Evolutionary conservation across 169 alveolate species (phyloP).

Genomic region (Babesia ovis): DNA sequence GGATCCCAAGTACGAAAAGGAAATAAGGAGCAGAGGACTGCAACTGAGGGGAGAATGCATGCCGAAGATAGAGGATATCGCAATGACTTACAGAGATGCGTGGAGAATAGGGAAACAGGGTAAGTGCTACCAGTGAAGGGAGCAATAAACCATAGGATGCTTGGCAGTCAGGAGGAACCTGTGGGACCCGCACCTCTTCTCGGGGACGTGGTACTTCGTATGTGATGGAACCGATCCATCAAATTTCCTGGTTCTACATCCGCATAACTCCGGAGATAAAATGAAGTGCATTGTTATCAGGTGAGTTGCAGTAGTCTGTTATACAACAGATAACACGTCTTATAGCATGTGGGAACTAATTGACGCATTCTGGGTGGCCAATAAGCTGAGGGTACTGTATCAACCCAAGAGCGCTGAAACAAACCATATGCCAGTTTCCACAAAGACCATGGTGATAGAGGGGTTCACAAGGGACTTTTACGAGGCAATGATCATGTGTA

Average conservation of each 20-base stretch:
- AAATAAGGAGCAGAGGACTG: conserved; percentile 30
- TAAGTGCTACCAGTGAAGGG: background rate
- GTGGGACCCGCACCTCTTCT: conserved; percentile 52
- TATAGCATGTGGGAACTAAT: conserved; percentile 62
- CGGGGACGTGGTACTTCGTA: conserved; percentile 49
- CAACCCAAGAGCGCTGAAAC: conserved; percentile 24
- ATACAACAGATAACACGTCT: too few species aligned
- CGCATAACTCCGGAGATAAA: conserved; percentile 14
- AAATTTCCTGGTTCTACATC: conserved; percentile 46
- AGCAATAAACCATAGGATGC: conserved; percentile 19
- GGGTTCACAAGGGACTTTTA: conserved; percentile 55
- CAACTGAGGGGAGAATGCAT: conserved; percentile 57
- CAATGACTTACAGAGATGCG: conserved; percentile 50
- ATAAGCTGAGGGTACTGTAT: conserved; percentile 52
- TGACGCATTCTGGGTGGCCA: conserved; percentile 63
- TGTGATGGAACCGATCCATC: conserved; percentile 70
- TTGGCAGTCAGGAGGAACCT: conserved; percentile 43
- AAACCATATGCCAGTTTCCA: conserved; percentile 4
- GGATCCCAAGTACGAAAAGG: conserved; percentile 1
- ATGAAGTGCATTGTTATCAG: conserved; percentile 19
- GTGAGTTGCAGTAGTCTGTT: background rate
- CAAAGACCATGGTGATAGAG: conserved; percentile 44
- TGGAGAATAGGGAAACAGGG: conserved; percentile 65
- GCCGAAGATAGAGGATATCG: conserved; percentile 37
- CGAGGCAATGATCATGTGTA: conserved; percentile 52